Base-by-base conservation (phyloP, 139 green algal species). In the Parachlorella kessleri region DNA sequence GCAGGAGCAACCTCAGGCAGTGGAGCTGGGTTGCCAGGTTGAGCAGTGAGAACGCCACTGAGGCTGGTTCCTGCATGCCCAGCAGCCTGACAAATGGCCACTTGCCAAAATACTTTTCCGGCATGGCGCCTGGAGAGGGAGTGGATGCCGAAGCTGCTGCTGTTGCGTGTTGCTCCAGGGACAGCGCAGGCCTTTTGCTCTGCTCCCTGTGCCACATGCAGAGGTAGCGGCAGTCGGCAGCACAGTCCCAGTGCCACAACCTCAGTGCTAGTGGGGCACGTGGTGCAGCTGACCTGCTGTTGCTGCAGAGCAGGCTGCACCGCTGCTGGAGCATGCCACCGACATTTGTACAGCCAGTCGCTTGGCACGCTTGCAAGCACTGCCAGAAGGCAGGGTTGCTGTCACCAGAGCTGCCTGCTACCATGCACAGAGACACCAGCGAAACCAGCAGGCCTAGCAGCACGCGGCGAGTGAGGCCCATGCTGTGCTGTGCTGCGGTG, bases 101-200 rank as follows among this genome's bases (percentile, higher is more conserved):
- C 73, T 98, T 98, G 80, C 94, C 94, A 81, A 82, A 89, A 79
- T 98, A 98, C 71, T 98, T 97, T 23, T 78, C 35, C 24, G 65
- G 38, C 55, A 42, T 26, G 54, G 8, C 38, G 30, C 37, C 35
- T 55, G n/a, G n/a, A n/a, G n/a, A n/a, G n/a, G n/a, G n/a, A n/a
- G n/a, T 24, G 39, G 32, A 26, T 3, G 32, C 24, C 59, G 39
- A 14, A 28, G 14, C 21, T 59, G 48, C 48, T 14, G 48, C 14
- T 59, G 48, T 59, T 59, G 48, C 48, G 14, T 28, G 14, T 59
- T 59, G 48, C 48, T 59, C 14, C 48, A 14, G 14, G 48, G 48
- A 59, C 21, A 18, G 14, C 72, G 24, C 72, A 54, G 53, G 14
- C 21, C 21, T 18, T 59, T 59, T 59, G 38, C 39, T 33, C 23